These are phyloP conservation scores for Arthrinium phaeospermum DNA, from an alignment of 2,329 filamentous ascomycete species.

Conservation along the genomic window DNA sequence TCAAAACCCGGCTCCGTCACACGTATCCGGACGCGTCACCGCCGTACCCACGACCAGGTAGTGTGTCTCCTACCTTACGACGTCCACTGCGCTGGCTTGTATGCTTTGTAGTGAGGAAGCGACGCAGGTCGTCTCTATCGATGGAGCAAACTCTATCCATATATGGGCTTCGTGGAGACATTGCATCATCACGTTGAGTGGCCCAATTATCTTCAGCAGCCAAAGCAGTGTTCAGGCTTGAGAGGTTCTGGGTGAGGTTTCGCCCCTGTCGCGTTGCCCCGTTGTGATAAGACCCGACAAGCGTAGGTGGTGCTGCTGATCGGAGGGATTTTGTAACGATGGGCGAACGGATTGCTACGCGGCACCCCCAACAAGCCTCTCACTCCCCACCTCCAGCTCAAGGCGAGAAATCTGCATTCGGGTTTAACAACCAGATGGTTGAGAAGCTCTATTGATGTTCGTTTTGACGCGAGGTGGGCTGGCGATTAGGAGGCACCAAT, in stretches of 20 bases:
- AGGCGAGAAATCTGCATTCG: no score
- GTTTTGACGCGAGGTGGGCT: no score
- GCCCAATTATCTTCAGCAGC: constrained; percentile 46
- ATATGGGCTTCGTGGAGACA: constrained; percentile 33
- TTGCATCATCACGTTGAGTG: constrained; percentile 45
- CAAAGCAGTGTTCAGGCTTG: constrained; percentile 41
- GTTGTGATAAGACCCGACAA: no score
- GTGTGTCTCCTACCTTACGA: constrained; percentile 37
- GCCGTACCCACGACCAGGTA: constrained; percentile 28
- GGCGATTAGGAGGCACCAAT: no score
- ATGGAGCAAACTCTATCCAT: constrained; percentile 43
- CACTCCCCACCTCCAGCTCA: no score
- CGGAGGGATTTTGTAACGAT: no score
- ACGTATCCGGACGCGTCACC: constrained; percentile 33
- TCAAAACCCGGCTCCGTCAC: constrained; percentile 39
- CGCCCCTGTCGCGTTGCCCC: constrained; percentile 44
- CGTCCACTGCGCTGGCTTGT: constrained; percentile 37
- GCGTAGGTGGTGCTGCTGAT: no score
- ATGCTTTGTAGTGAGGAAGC: constrained; percentile 32
- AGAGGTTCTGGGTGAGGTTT: constrained; percentile 55
- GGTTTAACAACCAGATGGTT: no score
- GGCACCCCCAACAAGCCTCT: no score
- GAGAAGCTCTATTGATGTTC: no score
- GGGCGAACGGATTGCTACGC: no score
- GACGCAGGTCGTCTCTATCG: constrained; percentile 41